A percentile compares a stretch with the other conserved stretches of the same genome.
These are phyloP conservation scores for Arthrobotrys conoides DNA, from an alignment of 2,329 filamentous ascomycete genomes.

Conservation along the genomic window DNA sequence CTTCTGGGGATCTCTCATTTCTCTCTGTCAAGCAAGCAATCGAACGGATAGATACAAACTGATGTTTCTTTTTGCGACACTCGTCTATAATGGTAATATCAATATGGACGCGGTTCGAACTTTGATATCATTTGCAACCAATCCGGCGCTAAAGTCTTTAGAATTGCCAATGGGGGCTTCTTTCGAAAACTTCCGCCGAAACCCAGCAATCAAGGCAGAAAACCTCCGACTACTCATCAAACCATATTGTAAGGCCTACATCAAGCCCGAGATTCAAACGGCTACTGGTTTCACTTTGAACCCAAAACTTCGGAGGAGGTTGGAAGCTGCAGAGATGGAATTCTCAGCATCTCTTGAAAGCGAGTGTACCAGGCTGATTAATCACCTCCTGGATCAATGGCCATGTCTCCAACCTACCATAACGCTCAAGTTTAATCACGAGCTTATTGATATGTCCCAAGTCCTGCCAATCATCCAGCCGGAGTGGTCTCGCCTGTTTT, in stretches of 20 bases:
- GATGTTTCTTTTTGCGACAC: conserved; percentile 69
- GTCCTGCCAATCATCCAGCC: conserved; percentile 68
- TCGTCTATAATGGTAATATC: conserved; percentile 68
- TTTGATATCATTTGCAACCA: conserved; percentile 69
- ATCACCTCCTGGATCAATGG: conserved; percentile 69
- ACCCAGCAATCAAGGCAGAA: conserved; percentile 66
- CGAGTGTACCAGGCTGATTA: conserved; percentile 67
- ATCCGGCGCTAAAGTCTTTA: conserved; percentile 67
- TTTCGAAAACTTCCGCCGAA: conserved; percentile 66
- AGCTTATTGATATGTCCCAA: conserved; percentile 66
- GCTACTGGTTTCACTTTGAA: conserved; percentile 63
- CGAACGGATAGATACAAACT: conserved; percentile 66
- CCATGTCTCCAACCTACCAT: conserved; percentile 67
- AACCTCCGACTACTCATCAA: conserved; percentile 66
- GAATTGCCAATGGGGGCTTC: conserved; percentile 66
- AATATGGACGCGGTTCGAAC: conserved; percentile 68
- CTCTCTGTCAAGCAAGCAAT: conserved; percentile 56
- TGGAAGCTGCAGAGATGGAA: conserved; percentile 64
- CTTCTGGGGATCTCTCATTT: conserved; percentile 44
- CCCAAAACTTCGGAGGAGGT: conserved; percentile 65
- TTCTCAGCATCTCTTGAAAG: conserved; percentile 65
- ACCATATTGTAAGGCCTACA: conserved; percentile 65
- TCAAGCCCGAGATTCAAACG: conserved; percentile 63
- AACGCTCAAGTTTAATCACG: conserved; percentile 63
- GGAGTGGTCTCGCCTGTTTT: conserved; percentile 70